These are phyloP conservation scores for Wickerhamiella vanderwaltii DNA, from an alignment of 805 yeast species.

Conservation along the genomic window DNA sequence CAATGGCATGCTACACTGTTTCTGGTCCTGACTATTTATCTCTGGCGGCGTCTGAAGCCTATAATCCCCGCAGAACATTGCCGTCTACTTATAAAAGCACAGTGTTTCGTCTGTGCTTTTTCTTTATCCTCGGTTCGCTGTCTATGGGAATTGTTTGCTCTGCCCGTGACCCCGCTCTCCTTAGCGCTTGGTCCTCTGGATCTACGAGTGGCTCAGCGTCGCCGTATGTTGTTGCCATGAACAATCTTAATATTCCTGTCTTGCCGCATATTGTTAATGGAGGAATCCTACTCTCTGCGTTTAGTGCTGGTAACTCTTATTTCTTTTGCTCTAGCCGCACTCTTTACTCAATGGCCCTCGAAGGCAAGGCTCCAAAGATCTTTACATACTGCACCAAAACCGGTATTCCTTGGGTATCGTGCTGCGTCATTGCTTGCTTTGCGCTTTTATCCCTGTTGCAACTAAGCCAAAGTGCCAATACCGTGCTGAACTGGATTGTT, in stretches of 20 bases:
- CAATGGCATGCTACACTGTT: constrained; percentile 64
- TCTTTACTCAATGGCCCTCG: constrained; percentile 55
- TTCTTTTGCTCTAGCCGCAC: constrained; percentile 61
- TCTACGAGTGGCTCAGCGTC: constrained; percentile 32
- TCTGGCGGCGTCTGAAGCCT: constrained; percentile 74
- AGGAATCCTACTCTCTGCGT: constrained; percentile 58
- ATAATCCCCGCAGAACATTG: constrained; percentile 55
- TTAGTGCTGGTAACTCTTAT: constrained; percentile 76
- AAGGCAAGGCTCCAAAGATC: constrained; percentile 60
- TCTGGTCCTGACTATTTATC: constrained; percentile 82
- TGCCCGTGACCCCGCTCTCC: constrained; percentile 49
- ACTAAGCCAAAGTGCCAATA: constrained; percentile 43
- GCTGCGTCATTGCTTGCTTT: constrained; percentile 38
- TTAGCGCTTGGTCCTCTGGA: constrained; percentile 44
- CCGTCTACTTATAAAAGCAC: constrained; percentile 70
- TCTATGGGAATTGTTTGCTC: constrained; percentile 70
- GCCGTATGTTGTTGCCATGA: constrained; percentile 81
- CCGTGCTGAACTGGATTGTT: constrained; percentile 60
- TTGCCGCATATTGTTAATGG: constrained; percentile 55
- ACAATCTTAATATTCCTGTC: constrained; percentile 38
- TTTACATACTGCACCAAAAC: constrained; percentile 48
- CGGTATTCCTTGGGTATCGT: constrained; percentile 61
- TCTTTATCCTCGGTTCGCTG: constrained; percentile 63
- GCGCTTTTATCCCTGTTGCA: constrained; percentile 57
- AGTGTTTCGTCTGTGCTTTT: constrained; percentile 51